Evolutionary conservation across 108 stramenopile species (phyloP), one percentile per base, ranked within the genome.

Genomic region (Nitzschia sp.): DNA sequence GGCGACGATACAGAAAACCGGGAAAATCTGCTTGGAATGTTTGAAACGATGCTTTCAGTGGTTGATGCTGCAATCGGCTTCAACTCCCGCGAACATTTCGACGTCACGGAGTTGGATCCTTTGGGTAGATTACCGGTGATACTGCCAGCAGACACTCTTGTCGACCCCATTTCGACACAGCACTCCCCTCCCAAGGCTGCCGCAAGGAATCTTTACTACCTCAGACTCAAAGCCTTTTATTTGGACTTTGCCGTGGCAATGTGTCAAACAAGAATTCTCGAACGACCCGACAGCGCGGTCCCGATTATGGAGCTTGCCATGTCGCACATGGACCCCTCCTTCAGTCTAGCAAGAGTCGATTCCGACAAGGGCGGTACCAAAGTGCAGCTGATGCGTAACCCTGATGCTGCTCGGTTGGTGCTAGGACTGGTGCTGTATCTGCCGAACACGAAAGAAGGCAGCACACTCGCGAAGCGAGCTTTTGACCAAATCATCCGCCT

Each of bases 381-480:
- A 53, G 63, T 57, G 9, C 70, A 78, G 19, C 38, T 66, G 4
- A 82, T 94, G 41, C 74, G 83, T 36, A 94, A 94, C 58, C 86
- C 88, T 1, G 93, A 94, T 78, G 93, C 88, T 11, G 69, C 82
- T 23, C 81, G 88, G 28, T 59, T 94, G 17, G 76, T 94, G 25
- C 81, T 94, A 38, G 86, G 88, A n/a, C 45, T 94, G 22, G 78
- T 81, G n/a, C 80, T 78, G 25, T 76, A 75, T 57, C 66, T 90
- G 22, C 85, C 84, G 8, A 79, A 58, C 9, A 77, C 73, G 19
- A 78, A 81, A 16, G 54, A 77, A 25, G 81, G 78, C 13, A 69
- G 56, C 53, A 38, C 69, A 38, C 76, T 93, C n/a, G 76, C 85
- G 9, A 84, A 87, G 72, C 80, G 75, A 55, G 80, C 85, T 17